phyloP scores from a whole-genome alignment of 371 early-diverging fungal genomes.

The Mucor indicus region DNA sequence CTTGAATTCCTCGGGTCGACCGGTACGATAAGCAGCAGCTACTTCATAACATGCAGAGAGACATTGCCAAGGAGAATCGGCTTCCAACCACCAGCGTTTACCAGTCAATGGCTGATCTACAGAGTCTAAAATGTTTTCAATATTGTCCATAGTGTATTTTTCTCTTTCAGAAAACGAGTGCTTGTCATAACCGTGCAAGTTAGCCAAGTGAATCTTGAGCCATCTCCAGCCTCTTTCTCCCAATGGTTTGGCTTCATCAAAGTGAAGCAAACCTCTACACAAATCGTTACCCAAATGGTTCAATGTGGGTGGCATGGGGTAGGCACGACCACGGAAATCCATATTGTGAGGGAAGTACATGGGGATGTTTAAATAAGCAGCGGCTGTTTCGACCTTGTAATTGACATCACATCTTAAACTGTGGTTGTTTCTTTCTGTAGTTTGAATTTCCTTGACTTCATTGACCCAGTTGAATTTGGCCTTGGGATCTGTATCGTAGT shows the following conservation, averaged over 20 bases:
- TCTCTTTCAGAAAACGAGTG: constrained; percentile 85
- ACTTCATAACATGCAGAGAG: constrained; percentile 90
- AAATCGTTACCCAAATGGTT: constrained; percentile 97
- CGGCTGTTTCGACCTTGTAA: constrained; percentile 95
- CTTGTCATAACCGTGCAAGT: constrained; percentile 91
- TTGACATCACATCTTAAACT: constrained; percentile 90
- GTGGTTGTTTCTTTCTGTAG: constrained; percentile 69
- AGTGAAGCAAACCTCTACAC: constrained; percentile 88
- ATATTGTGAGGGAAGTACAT: constrained; percentile 98
- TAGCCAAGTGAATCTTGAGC: constrained; percentile 97
- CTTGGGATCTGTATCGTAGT: constrained; percentile 65
- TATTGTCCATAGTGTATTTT: constrained; percentile 68
- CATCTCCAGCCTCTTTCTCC: constrained; percentile 87
- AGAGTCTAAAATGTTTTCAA: constrained; percentile 79
- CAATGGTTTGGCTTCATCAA: constrained; percentile 81
- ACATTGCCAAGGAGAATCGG: constrained; percentile 94
- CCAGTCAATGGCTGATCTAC: constrained; percentile 83
- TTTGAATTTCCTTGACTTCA: constrained; percentile 48
- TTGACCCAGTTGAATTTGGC: constrained; percentile 56
- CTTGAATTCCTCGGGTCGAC: constrained; percentile 68
- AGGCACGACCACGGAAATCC: constrained; percentile 98
- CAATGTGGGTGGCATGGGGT: constrained; percentile 93
- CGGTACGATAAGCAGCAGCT: constrained; percentile 71
- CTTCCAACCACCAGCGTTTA: constrained; percentile 87
- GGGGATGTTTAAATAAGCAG: constrained; percentile 80